These are phyloP conservation scores for Raddia distichophylla DNA, from an alignment of 176 grass and related monocot species.

Conservation along the genomic window DNA sequence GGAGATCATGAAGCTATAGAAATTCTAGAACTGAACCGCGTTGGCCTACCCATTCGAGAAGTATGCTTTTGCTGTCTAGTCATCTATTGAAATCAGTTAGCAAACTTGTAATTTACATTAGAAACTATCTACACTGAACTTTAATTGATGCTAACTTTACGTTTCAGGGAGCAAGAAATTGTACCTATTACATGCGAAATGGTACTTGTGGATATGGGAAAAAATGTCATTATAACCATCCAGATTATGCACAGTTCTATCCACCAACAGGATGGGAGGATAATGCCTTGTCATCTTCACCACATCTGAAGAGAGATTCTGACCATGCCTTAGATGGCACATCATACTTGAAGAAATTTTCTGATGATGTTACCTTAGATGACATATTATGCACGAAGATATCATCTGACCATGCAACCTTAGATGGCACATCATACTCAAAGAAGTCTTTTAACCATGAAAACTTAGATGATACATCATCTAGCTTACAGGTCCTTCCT, in stretches of 20 bases:
- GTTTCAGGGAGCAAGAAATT: slow-evolving; percentile 60
- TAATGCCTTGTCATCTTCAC: slow-evolving; percentile 46
- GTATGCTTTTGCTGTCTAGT: slow-evolving; percentile 42
- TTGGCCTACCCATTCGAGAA: slow-evolving; percentile 55
- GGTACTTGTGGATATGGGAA: slow-evolving; percentile 63
- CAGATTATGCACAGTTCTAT: slow-evolving; percentile 42
- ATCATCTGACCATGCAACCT: slow-evolving; percentile 19
- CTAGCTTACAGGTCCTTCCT: slow-evolving; percentile 38
- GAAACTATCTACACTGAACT: slow-evolving; percentile 24
- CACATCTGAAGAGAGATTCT: slow-evolving; percentile 18
- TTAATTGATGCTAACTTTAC: slow-evolving; percentile 26
- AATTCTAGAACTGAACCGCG: slow-evolving; percentile 51
- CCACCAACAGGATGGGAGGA: slow-evolving; percentile 45
- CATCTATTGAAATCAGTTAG: slow-evolving; percentile 10
- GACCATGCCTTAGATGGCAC: slow-evolving; percentile 27
- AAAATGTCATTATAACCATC: slow-evolving; percentile 65
- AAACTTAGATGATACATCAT: slow-evolving; percentile 22
- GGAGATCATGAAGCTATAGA: slow-evolving; percentile 27
- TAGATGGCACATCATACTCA: slow-evolving; percentile 17
- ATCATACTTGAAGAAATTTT: slow-evolving; percentile 26
- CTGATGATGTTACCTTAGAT: slow-evolving; percentile 7
- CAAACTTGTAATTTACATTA: slow-evolving; percentile 29
- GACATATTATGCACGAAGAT: slow-evolving; percentile 17
- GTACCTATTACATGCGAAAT: slow-evolving; percentile 54
- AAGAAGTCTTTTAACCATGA: slow-evolving; percentile 37